These are phyloP conservation scores for Pyrenochaeta sp. DNA, from an alignment of 2,329 filamentous ascomycete genomes.

Conservation along the genomic window DNA sequence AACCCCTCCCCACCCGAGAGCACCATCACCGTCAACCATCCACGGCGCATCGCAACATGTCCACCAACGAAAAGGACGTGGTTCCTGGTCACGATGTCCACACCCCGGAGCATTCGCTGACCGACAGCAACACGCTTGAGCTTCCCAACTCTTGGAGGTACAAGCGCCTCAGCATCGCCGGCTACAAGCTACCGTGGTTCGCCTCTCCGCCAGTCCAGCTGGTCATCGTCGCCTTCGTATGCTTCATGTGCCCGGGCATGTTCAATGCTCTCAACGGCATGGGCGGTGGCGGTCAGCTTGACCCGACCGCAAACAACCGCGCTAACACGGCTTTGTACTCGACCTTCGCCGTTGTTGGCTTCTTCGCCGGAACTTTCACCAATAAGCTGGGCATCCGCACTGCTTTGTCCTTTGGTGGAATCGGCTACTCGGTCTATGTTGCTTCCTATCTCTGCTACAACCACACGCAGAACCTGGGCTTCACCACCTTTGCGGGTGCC, in stretches of 20 bases:
- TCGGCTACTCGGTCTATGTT: constrained; percentile 80
- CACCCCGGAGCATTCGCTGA: constrained; percentile 41
- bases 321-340: constrained; percentile 76
- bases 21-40: neutral
- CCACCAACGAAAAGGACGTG: constrained; percentile 35
- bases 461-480: constrained; percentile 72
- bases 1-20: neutral
- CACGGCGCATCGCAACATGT: constrained; percentile 28
- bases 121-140: constrained; percentile 42
- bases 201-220: constrained; percentile 60
- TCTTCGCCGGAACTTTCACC: constrained; percentile 75
- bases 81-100: constrained; percentile 33
- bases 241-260: constrained; percentile 64
- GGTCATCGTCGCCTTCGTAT: constrained; percentile 60
- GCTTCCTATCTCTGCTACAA: constrained; percentile 75
- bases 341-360: constrained; percentile 72
- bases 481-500: constrained; percentile 78
- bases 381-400: constrained; percentile 76
- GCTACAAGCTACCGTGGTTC: constrained; percentile 57
- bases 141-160: constrained; percentile 60
- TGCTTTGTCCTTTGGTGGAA: constrained; percentile 74
- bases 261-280: constrained; percentile 62
- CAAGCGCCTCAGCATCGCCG: constrained; percentile 51
- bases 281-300: constrained; percentile 59
- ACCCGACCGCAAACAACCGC: constrained; percentile 66